Evolutionary conservation across 2,329 filamentous ascomycete species (phyloP).

Genomic region (Huntiella savannae): DNA sequence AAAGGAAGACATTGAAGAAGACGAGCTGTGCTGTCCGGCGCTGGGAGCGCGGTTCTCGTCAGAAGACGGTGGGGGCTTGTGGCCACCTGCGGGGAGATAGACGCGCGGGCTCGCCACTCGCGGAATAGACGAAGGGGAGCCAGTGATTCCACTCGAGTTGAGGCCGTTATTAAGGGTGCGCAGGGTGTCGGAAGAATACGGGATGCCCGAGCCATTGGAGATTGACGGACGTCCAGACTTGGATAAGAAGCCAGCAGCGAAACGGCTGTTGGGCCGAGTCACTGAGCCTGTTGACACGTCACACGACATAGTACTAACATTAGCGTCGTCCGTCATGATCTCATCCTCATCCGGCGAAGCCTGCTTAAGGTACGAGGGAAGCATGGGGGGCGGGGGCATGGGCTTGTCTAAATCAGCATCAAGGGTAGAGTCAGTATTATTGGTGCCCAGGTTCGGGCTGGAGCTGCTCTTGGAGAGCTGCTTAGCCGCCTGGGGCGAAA

Average conservation of each 20-base stretch:
- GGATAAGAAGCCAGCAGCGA: constrained; percentile 9
- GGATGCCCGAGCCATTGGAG: constrained; percentile 7
- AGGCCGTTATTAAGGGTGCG: constrained; percentile 5
- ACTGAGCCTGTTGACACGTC: constrained; percentile 7
- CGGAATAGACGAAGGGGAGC: constrained; percentile 10
- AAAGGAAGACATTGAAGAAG: constrained; percentile 10
- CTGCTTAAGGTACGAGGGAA: constrained; percentile 8
- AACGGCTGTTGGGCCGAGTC: constrained; percentile 7
- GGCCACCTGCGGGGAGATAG: constrained; percentile 1
- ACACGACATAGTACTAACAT: constrained; percentile 8
- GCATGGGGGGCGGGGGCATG: constrained; percentile 5
- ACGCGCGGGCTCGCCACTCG: constrained; percentile 8
- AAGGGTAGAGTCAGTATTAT: constrained; percentile 19
- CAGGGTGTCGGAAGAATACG: constrained; percentile 7
- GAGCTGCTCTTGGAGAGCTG: background rate
- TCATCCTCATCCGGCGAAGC: background rate
- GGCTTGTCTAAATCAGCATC: constrained; percentile 10
- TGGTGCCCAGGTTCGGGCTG: background rate
- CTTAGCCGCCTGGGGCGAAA: background rate
- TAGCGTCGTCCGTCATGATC: constrained; percentile 6
- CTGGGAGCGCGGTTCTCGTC: constrained; percentile 8
- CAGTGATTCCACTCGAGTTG: constrained; percentile 1
- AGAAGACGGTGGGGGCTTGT: background rate
- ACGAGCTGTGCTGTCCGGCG: background rate
- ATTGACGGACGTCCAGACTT: constrained; percentile 3